Base-by-base conservation (phyloP, 2,329 filamentous ascomycete species). In the Xylaria digitata region DNA sequence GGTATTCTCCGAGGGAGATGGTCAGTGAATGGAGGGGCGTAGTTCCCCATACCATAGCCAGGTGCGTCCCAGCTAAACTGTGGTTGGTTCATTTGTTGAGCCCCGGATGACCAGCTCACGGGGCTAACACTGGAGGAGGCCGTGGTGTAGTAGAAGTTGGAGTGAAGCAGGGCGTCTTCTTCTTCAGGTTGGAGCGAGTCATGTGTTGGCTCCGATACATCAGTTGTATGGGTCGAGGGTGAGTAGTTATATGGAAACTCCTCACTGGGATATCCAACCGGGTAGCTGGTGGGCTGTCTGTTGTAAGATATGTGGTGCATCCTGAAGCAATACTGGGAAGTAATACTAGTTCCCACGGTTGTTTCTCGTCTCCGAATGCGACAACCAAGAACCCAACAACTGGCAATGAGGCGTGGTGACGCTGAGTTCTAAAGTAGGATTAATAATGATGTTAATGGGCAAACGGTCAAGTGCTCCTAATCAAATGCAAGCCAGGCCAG, bases 41-140 rank as follows among this genome's bases (percentile, higher is more conserved):
- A 61, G 15, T 52, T 32, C 5, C 53, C 62, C 40, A 72, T 64
- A 42, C 58, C 53, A 17, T 64, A 67, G 3, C 13, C 21, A 6
- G 67, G 48, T 17, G 60, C 58, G 2, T 66, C 67, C 48, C 70
- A 69, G n/a, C 43, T 55, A 8, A 59, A 61, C 26, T 69, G 70
- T 9, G 67, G 58, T 37, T 64, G 67, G n/a, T 48, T 63, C 23
- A 71, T 32, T 8, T 70, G 70, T 9, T 73, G 73, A 9, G 54
- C 19, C 11, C 66, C 69, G 1, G 66, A 64, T 7, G 72, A 70
- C 75, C 74, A 82, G 53, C 73, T 76, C 40, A 72, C 68, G 7
- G 81, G 80, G 40, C 80, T 74, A 8, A 61, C 30, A 45, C 54
- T 57, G 66, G 37, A 40, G 9, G 1, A 71, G 70, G 30, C 61